A percentile compares a stretch with the other conserved stretches of the same genome.
Evolutionary conservation across 371 early-diverging fungal genomes (phyloP).

Genomic region (Lichtheimia corymbifera): DNA sequence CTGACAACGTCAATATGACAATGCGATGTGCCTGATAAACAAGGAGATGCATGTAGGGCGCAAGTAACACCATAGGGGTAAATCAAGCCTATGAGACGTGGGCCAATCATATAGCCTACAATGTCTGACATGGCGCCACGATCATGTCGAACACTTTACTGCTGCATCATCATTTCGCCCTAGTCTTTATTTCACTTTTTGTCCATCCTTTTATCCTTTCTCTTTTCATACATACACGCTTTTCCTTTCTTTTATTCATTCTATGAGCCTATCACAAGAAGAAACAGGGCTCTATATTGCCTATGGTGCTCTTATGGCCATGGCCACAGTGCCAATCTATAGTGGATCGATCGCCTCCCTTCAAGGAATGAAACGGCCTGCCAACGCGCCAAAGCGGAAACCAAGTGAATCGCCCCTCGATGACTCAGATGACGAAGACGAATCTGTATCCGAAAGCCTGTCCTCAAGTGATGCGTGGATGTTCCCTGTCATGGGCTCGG

Average conservation of each 20-base stretch:
- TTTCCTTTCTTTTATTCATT: conserved; percentile 12
- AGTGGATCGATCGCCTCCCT: conserved; percentile 80
- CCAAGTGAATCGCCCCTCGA: conserved; percentile 34
- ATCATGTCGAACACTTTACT: no score
- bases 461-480: conserved; percentile 88
- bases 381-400: conserved; percentile 41
- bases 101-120: no score
- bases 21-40: no score
- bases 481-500: conserved; percentile 92
- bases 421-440: conserved; percentile 59
- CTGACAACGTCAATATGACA: no score
- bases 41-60: no score
- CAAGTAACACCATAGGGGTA: no score
- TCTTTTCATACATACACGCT: background rate
- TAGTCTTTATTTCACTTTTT: no score
- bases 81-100: no score
- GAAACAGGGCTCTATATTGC: conserved; percentile 66
- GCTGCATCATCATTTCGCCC: no score
- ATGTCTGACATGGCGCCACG: no score
- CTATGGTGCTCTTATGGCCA: conserved; percentile 84
- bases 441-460: conserved; percentile 74
- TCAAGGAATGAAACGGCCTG: conserved; percentile 69
- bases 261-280: conserved; percentile 16
- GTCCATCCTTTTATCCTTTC: background rate
- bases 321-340: conserved; percentile 91